These are phyloP conservation scores for Amanita phalloides DNA, from an alignment of 768 basidiomycete species.

Conservation along the genomic window DNA sequence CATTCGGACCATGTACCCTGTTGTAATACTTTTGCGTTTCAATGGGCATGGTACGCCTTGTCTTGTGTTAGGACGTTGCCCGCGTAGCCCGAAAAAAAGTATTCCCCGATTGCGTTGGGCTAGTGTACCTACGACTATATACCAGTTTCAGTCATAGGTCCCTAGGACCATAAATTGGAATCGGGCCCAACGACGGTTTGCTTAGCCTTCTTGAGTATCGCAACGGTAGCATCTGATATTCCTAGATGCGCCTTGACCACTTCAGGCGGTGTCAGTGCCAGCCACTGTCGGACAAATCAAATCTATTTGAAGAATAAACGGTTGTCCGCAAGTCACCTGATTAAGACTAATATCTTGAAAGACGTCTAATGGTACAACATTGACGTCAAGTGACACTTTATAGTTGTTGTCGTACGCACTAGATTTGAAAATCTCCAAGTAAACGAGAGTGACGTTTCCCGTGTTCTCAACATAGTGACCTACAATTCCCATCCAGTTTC, in stretches of 20 bases:
- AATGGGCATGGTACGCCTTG: too few species aligned
- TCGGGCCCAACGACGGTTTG: slow-evolving; percentile 21
- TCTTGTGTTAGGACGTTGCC: too few species aligned
- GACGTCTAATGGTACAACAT: slow-evolving; percentile 10
- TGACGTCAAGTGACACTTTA: background rate
- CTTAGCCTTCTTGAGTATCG: slow-evolving; percentile 29
- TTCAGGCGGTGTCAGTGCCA: slow-evolving; percentile 34
- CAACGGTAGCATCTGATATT: slow-evolving; percentile 24
- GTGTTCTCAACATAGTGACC: slow-evolving; percentile 65
- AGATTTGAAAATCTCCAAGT: slow-evolving; percentile 54
- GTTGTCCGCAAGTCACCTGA: slow-evolving; percentile 22
- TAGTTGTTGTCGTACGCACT: slow-evolving; percentile 17
- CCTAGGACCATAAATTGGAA: background rate
- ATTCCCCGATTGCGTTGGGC: too few species aligned
- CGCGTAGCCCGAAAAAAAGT: too few species aligned
- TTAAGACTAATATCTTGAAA: slow-evolving; percentile 31
- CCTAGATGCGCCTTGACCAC: slow-evolving; percentile 35
- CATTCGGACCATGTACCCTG: too few species aligned
- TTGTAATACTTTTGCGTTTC: too few species aligned
- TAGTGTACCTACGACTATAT: too few species aligned
- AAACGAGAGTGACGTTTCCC: slow-evolving; percentile 44
- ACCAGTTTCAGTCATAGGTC: too few species aligned
- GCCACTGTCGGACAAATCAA: slow-evolving; percentile 12
- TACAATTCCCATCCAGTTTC: slow-evolving; percentile 10
- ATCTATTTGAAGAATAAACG: background rate